Evolutionary conservation across 192 early-diverging fungal species (phyloP).

Genomic region (Entomortierella beljakovae): DNA sequence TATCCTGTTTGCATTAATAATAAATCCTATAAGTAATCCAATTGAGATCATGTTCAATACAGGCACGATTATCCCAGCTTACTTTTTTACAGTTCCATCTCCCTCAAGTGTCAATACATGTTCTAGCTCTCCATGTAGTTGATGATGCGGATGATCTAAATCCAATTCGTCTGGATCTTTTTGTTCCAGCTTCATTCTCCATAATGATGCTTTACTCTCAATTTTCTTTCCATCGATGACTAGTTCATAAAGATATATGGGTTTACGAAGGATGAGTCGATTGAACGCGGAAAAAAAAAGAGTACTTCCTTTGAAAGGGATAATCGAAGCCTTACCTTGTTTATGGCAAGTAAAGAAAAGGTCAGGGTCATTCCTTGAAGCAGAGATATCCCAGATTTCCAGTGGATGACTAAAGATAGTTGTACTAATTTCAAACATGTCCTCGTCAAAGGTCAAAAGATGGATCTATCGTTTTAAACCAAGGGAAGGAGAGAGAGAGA

Average conservation of each 20-base stretch:
- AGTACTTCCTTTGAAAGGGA: too few relatives aligned
- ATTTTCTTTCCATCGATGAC: slow-evolving; percentile 35
- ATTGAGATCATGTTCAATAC: not conserved
- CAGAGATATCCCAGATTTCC: slow-evolving; percentile 75
- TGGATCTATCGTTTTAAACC: too few relatives aligned
- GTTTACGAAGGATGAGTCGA: too few relatives aligned
- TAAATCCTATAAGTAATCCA: not conserved
- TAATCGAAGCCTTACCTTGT: slow-evolving; percentile 38
- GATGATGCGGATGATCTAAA: slow-evolving; percentile 32
- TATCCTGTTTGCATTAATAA: not conserved
- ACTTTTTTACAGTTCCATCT: slow-evolving; percentile 48
- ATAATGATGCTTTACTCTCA: slow-evolving; percentile 48
- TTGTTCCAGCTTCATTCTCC: slow-evolving; percentile 30
- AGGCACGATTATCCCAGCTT: not conserved
- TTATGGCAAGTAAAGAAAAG: slow-evolving; percentile 71
- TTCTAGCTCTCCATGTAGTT: slow-evolving; percentile 38
- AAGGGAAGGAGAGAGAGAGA: too few relatives aligned
- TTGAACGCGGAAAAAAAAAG: not conserved
- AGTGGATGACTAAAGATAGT: slow-evolving; percentile 71
- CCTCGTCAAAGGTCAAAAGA: slow-evolving; percentile 82
- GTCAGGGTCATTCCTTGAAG: slow-evolving; percentile 67
- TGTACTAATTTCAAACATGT: slow-evolving; percentile 67
- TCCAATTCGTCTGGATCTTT: slow-evolving; percentile 24
- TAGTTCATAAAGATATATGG: slow-evolving; percentile 33
- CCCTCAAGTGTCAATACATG: slow-evolving; percentile 47